Evolutionary conservation across 495 filamentous ascomycete genomes (phyloP), one percentile per base, ranked within the genome.

Genomic region (Parmelia sp.): DNA sequence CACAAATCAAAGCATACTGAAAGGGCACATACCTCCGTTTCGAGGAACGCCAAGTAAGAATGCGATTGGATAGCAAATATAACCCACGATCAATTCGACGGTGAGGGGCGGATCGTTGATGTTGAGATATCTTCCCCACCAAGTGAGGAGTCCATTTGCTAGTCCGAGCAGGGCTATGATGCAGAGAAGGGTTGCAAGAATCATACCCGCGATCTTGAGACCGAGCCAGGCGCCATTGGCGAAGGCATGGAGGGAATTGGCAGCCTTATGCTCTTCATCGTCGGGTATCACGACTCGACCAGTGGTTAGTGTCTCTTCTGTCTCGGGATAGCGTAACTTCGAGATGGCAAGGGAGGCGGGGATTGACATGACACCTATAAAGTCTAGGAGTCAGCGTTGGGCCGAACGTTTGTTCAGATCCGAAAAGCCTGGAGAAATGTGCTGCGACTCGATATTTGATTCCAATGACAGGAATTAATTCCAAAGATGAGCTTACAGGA

Each of bases 121-220:
- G 74, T 87, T 88, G 68, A 92, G 78, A 72, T 94, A 96, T 19
- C 78, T 78, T 63, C 92, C 92, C 90, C 90, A 96, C 92, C 92
- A 96, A 37, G 84, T 87, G 47, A 96, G 82, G 7, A 96, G 80
- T 23, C 87, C 90, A 68, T 96, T 86, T 58, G 84, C 74, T 7
- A 96, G 82, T 19, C 78, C 86, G 40, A 96, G 78, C 37, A 95
- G 82, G 6, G 89, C 89, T 67, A 96, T 88, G 69, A 96, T 91
- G 72, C 90, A 95, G 17, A 96, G 83, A 10, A 96, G 77, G 4
- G 84, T 88, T 39, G 88, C 80, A 19, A 87, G 65, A 60, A 96
- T 95, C 86, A 92, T 96, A 53, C 88, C 90, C 4, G 85, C 90
- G 64, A 96, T 93, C 75, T 91, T 93, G 66, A 96, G 73, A 68